These are phyloP conservation scores for Fusarium subglutinans DNA, from an alignment of 2,329 filamentous ascomycete species.

Conservation along the genomic window DNA sequence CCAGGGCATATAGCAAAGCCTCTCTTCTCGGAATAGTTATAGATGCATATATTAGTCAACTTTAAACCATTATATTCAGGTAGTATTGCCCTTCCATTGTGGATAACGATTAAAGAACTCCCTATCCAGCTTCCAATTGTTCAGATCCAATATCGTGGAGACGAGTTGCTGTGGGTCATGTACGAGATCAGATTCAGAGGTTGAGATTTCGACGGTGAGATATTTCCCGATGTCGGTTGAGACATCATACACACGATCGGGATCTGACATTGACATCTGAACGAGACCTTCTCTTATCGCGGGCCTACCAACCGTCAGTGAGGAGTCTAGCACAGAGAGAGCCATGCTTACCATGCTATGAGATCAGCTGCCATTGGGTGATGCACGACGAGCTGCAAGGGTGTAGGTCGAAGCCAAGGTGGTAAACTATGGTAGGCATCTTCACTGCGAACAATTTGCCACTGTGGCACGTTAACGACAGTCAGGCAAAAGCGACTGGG, in stretches of 20 bases:
- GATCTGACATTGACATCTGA: conserved; percentile 6
- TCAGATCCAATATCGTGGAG: background rate
- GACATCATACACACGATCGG: background rate
- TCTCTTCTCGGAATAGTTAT: background rate
- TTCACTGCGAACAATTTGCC: conserved; percentile 5
- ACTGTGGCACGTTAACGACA: background rate
- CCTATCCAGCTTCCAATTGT: conserved; percentile 6
- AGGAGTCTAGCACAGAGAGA: background rate
- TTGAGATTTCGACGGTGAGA: background rate
- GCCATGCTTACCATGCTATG: background rate
- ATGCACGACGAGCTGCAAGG: background rate
- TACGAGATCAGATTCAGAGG: background rate
- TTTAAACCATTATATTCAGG: background rate
- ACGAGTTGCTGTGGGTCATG: background rate
- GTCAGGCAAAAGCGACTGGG: rapidly evolving
- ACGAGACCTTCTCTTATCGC: conserved; percentile 6
- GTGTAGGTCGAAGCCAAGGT: conserved; percentile 1
- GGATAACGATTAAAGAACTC: conserved; percentile 7
- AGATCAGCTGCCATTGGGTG: conserved; percentile 10
- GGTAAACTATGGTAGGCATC: conserved; percentile 7
- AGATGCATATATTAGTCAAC: rapidly evolving
- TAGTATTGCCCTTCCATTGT: background rate
- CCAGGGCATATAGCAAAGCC: background rate
- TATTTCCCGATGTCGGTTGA: background rate
- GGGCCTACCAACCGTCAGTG: background rate